Conservation (phyloP, 139 green algal species). For the Chlorella sorokiniana region DNA sequence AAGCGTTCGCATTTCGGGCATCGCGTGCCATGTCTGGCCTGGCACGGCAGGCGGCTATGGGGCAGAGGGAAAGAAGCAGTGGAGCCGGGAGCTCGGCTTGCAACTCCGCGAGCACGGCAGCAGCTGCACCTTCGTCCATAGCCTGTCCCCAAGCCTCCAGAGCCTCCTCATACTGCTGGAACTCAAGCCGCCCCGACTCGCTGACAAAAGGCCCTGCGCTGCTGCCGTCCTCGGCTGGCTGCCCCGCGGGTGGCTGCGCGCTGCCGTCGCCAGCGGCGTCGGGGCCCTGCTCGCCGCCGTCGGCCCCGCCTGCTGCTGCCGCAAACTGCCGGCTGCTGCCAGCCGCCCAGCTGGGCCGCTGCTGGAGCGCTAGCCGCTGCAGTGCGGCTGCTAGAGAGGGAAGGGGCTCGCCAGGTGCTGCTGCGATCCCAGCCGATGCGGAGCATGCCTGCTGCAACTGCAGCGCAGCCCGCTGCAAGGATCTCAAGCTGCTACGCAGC, state of each 20-base stretch:
- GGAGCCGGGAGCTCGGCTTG: no score
- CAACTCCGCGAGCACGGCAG: no score
- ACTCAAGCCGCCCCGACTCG: background rate
- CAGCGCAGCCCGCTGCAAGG: constrained; percentile 3
- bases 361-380: constrained; percentile 10
- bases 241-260: background rate
- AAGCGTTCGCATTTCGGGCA: no score
- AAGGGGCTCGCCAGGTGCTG: background rate
- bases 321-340: constrained; percentile 12
- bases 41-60: no score
- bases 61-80: no score
- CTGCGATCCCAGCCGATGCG: background rate
- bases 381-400: background rate
- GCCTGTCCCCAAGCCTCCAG: constrained; percentile 38
- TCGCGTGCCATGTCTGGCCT: no score
- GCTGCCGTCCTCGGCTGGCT: background rate
- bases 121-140: constrained; percentile 46
- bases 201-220: background rate
- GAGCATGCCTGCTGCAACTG: constrained; percentile 1
- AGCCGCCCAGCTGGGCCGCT: background rate
- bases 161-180: constrained; percentile 1
- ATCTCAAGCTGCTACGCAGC: background rate
- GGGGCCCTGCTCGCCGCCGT: background rate
- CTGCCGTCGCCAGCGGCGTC: background rate
- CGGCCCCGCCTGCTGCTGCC: background rate